phyloP scores from a whole-genome alignment of 768 basidiomycete genomes.

The Lactifluus subvellereus region DNA sequence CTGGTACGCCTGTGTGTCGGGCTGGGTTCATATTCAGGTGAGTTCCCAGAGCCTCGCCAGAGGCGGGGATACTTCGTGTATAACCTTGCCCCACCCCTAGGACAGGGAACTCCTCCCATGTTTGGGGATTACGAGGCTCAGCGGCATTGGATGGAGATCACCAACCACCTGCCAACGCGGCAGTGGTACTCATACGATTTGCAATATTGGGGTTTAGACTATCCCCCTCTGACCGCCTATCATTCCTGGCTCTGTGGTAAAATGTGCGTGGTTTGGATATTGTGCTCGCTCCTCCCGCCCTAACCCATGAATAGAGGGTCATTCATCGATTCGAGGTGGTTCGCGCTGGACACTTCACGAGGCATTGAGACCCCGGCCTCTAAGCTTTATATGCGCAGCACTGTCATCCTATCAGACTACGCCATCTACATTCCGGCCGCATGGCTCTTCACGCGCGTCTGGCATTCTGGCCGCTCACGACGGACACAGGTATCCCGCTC shows the following conservation, averaged over 20 bases:
- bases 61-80: not conserved
- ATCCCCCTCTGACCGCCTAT: slow-evolving; percentile 91
- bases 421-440: slow-evolving; percentile 74
- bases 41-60: slow-evolving; percentile 27
- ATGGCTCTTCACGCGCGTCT: slow-evolving; percentile 55
- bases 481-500: slow-evolving; percentile 61
- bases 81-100: slow-evolving; percentile 34
- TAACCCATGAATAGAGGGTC: slow-evolving; percentile 37
- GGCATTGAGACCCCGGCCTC: slow-evolving; percentile 63
- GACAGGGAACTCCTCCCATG: slow-evolving; percentile 69
- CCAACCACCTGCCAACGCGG: slow-evolving; percentile 62
- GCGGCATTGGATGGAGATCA: slow-evolving; percentile 93
- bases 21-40: slow-evolving; percentile 79
- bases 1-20: slow-evolving; percentile 66
- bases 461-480: slow-evolving; percentile 64
- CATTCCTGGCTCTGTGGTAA: slow-evolving; percentile 77
- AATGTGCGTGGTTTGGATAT: slow-evolving; percentile 44
- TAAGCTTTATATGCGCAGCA: slow-evolving; percentile 75
- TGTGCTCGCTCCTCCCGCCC: not conserved
- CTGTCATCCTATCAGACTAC: slow-evolving; percentile 63
- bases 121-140: slow-evolving; percentile 93
- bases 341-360: slow-evolving; percentile 61
- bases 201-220: slow-evolving; percentile 92
- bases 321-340: slow-evolving; percentile 55
- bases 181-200: slow-evolving; percentile 89